Percentiles rank a stretch among this genome's conserved stretches.
Evolutionary conservation across 2,329 filamentous ascomycete genomes (phyloP).

Genomic region (Escovopsis sp.): DNA sequence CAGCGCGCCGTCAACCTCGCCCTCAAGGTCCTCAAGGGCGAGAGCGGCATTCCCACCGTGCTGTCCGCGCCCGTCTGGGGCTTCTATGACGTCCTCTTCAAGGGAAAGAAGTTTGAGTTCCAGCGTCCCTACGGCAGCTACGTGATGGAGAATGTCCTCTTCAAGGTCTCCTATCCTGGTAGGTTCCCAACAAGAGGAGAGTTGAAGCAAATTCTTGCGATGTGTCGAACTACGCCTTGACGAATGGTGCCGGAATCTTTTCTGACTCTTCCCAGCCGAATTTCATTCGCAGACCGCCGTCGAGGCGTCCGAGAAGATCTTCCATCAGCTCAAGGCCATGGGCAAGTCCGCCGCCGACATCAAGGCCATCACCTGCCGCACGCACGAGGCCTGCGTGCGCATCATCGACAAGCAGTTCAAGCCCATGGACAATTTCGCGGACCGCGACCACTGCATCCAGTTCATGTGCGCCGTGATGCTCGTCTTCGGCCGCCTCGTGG

Average conservation of each 20-base stretch:
- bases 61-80: conserved; percentile 89
- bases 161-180: conserved; percentile 98
- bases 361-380: conserved; percentile 83
- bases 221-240: too few relatives aligned
- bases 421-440: conserved; percentile 98
- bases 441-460: conserved; percentile 98
- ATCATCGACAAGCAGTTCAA: conserved; percentile 99
- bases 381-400: conserved; percentile 93
- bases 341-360: conserved; percentile 92
- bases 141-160: conserved; percentile 99
- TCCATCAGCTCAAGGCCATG: conserved; percentile 64
- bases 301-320: conserved; percentile 80
- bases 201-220: too few relatives aligned
- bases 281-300: conserved; percentile 99
- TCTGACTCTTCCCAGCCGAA: conserved; percentile 60
- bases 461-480: conserved; percentile 99
- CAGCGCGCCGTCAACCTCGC: conserved; percentile 86
- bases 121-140: conserved; percentile 94
- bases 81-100: conserved; percentile 97
- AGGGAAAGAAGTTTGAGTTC: conserved; percentile 90
- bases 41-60: conserved; percentile 81
- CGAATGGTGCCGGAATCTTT: too few relatives aligned
- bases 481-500: conserved; percentile 82
- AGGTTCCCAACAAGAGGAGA: conserved; percentile 17
- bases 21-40: conserved; percentile 81